These are phyloP conservation scores for Globisporangium uncinulatum DNA, from an alignment of 352 stramenopile species.

Conservation along the genomic window DNA sequence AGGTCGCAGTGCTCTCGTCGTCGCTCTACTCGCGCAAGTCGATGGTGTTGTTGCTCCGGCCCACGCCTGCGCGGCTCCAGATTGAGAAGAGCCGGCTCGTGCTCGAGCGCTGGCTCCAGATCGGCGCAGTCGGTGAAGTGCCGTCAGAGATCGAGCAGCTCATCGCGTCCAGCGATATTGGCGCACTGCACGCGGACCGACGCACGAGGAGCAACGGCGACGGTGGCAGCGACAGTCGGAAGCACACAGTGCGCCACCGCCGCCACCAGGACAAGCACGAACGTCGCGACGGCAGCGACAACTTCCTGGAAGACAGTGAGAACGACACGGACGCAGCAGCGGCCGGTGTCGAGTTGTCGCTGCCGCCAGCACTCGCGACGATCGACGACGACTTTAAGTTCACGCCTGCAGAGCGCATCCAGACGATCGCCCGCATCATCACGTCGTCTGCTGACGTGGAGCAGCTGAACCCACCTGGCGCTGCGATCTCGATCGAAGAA, in stretches of 20 bases:
- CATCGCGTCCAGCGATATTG: slow-evolving; percentile 73
- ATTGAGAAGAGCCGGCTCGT: slow-evolving; percentile 78
- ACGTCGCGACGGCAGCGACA: background rate
- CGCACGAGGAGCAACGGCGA: background rate
- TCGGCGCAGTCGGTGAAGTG: slow-evolving; percentile 79
- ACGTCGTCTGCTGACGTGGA: slow-evolving; percentile 65
- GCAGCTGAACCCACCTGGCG: slow-evolving; percentile 71
- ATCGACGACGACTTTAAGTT: slow-evolving; percentile 67
- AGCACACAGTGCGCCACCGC: background rate
- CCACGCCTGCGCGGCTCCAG: slow-evolving; percentile 53
- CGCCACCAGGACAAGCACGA: background rate
- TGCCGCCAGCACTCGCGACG: slow-evolving; percentile 7
- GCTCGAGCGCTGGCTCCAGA: slow-evolving; percentile 82
- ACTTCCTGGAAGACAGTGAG: background rate
- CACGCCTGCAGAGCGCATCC: slow-evolving; percentile 74
- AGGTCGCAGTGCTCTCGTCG: slow-evolving; percentile 74
- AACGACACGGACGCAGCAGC: slow-evolving; percentile 4
- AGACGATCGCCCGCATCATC: slow-evolving; percentile 85
- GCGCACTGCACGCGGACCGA: slow-evolving; percentile 20
- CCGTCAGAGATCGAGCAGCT: slow-evolving; percentile 84
- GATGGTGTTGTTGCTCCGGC: slow-evolving; percentile 64
- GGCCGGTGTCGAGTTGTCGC: background rate
- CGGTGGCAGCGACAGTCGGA: background rate
- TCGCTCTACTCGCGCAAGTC: slow-evolving; percentile 82
- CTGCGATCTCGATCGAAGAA: slow-evolving; percentile 73